phyloP scores from a whole-genome alignment of 306 rosid genomes.

The Vicia sativa region DNA sequence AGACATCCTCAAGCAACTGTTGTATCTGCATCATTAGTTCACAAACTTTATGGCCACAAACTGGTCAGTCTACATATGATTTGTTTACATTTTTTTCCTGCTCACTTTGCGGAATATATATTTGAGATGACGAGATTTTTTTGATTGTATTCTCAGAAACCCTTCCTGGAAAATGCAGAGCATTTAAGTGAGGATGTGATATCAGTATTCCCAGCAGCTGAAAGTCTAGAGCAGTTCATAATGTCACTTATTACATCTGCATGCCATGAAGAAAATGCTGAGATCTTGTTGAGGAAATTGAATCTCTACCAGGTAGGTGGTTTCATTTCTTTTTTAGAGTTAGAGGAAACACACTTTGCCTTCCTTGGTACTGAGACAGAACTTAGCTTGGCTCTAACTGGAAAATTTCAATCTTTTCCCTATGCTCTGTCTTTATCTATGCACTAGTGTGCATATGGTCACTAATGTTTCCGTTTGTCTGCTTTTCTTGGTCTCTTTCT shows the following conservation, averaged over 20 bases:
- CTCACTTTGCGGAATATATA: slow-evolving; percentile 34
- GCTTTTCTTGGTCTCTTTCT: no score
- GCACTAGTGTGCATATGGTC: background rate
- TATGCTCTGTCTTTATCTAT: background rate
- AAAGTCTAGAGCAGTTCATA: slow-evolving; percentile 85
- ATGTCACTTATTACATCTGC: slow-evolving; percentile 67
- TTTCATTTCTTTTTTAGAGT: slow-evolving; percentile 15
- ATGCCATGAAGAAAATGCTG: slow-evolving; percentile 82
- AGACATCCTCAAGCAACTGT: slow-evolving; percentile 88
- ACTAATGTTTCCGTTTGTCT: no score
- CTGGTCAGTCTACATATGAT: slow-evolving; percentile 60
- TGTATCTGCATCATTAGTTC: slow-evolving; percentile 86
- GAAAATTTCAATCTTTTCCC: slow-evolving; percentile 32
- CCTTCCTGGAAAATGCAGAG: slow-evolving; percentile 82
- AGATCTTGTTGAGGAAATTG: slow-evolving; percentile 71
- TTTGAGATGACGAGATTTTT: slow-evolving; percentile 27
- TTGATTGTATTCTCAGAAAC: slow-evolving; percentile 67
- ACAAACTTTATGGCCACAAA: slow-evolving; percentile 87
- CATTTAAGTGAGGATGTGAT: slow-evolving; percentile 92
- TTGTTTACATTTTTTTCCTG: slow-evolving; percentile 25
- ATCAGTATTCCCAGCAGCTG: slow-evolving; percentile 94
- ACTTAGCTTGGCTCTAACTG: slow-evolving; percentile 15
- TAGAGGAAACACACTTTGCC: background rate
- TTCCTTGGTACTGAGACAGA: slow-evolving; percentile 21
- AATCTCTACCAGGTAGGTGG: slow-evolving; percentile 72